Base-by-base conservation (phyloP, 257 asterid species). In the Coffea canephora region DNA sequence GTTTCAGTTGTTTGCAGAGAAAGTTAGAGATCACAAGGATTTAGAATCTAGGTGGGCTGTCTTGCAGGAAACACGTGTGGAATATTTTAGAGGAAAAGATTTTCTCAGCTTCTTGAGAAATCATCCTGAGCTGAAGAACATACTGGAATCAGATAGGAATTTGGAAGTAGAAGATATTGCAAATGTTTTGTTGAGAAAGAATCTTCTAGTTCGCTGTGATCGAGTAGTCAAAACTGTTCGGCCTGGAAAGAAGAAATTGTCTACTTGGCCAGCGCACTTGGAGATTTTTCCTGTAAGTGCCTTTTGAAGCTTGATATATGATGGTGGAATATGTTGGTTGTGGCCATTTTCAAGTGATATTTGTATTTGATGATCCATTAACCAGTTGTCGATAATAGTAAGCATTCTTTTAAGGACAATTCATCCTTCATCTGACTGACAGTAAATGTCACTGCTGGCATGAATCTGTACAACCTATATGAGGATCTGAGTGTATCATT, bases 201-300 rank as follows among this genome's bases (percentile, higher is more conserved):
- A 86, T 84, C 98, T 95, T 74, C 86, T 95, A 66, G 93, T 95
- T 76, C 94, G 99, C 72, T 95, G 98, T 86, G 98, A 90, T 84
- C 97, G 98, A 79, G 97, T 91, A 13, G 95, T 93, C 85, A 95
- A 95, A 87, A 95, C 90, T 88, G 89, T 95, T 82, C 94, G 99
- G 23, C 99, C 99, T 64, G 99, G 99, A 69, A 93, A 92, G 93
- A 93, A 81, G 80, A 95, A 95, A 73, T 83, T 95, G 83, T 95
- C 99, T 36, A 95, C 97, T 34, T 95, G 98, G 98, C 99, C 99
- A 65, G 99, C 99, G 2, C 98, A 95, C 86, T 84, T 95, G 80
- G 97, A 93, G 92, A 91, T 95, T 81, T 95, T 81, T 80, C 82
- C 89, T 55, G 99, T 95, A 86, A 90, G 98, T 87, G 82, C 25